Percentiles rank a stretch among this genome's conserved stretches.
These are phyloP conservation scores for Didymella sp. DNA, from an alignment of 2,329 filamentous ascomycete species.

Conservation along the genomic window DNA sequence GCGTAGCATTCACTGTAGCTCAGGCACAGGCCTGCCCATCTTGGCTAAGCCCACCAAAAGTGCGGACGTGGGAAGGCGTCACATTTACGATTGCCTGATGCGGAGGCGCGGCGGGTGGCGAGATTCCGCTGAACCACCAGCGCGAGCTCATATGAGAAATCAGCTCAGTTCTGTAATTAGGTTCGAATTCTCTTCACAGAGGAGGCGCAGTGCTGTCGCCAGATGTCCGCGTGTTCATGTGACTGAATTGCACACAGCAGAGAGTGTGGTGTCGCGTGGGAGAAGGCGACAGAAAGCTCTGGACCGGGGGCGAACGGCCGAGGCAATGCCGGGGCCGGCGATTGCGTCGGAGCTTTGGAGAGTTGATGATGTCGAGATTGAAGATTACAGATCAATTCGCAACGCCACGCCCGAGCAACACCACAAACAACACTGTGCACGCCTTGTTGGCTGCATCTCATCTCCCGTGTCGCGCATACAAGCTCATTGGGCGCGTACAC, in stretches of 20 bases:
- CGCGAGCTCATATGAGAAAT: neutral
- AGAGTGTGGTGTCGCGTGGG: constrained; percentile 2
- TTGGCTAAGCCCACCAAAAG: neutral
- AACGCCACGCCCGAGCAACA: constrained; percentile 15
- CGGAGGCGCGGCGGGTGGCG: neutral
- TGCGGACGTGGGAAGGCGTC: neutral
- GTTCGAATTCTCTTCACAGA: neutral
- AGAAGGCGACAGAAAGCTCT: constrained; percentile 17
- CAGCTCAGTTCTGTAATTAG: neutral
- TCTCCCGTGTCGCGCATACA: constrained; percentile 8
- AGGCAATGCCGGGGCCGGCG: constrained; percentile 5
- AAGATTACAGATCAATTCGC: constrained; percentile 14
- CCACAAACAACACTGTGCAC: constrained; percentile 16
- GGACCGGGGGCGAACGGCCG: neutral
- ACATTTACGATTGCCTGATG: neutral
- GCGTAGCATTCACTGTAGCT: too few relatives aligned
- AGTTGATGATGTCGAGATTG: constrained; percentile 22
- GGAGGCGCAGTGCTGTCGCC: neutral
- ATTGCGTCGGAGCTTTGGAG: constrained; percentile 17
- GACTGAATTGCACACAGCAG: neutral
- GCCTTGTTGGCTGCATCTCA: constrained; percentile 18
- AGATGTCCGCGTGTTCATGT: constrained; percentile 16
- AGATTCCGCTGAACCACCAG: neutral
- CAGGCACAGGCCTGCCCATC: too few relatives aligned
- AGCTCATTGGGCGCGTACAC: constrained; percentile 18